Evolutionary conservation across 768 basidiomycete species (phyloP).

Genomic region (Russula dissimulans): DNA sequence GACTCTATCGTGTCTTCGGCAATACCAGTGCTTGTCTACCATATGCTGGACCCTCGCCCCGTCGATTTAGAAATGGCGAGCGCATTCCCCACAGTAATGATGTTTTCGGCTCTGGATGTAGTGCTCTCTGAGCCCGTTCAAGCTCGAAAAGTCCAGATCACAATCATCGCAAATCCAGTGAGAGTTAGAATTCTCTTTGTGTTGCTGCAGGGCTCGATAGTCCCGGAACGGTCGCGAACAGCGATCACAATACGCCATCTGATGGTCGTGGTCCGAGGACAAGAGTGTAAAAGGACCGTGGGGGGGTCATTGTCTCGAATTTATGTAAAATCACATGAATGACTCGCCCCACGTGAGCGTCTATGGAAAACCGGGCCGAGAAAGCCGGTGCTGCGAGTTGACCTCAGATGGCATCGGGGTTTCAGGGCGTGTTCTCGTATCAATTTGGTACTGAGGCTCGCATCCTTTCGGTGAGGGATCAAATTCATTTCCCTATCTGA

Average conservation of each 20-base stretch:
- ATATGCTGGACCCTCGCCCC: not conserved
- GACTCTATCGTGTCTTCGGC: not conserved
- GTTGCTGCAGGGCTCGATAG: conserved; percentile 22
- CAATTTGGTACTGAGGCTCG: no score
- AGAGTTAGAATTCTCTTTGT: conserved; percentile 20
- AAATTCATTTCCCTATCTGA: no score
- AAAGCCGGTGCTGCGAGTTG: no score
- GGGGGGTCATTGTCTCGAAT: no score
- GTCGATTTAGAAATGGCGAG: not conserved
- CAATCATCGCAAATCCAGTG: conserved; percentile 44
- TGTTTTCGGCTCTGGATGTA: not conserved
- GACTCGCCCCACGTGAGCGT: no score
- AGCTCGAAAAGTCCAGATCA: conserved; percentile 32
- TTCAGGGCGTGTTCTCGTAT: no score
- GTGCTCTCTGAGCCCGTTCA: not conserved
- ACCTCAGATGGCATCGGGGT: no score
- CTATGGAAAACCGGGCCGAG: no score
- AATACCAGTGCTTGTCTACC: not conserved
- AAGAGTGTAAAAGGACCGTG: not conserved
- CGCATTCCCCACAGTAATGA: not conserved
- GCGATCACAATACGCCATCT: conserved; percentile 1
- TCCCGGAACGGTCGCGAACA: conserved; percentile 15
- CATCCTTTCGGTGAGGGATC: no score
- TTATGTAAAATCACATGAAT: no score
- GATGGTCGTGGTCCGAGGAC: not conserved